These are phyloP conservation scores for Cryptococcus amylolentus DNA, from an alignment of 1,284 basidiomycete genomes.

Conservation along the genomic window DNA sequence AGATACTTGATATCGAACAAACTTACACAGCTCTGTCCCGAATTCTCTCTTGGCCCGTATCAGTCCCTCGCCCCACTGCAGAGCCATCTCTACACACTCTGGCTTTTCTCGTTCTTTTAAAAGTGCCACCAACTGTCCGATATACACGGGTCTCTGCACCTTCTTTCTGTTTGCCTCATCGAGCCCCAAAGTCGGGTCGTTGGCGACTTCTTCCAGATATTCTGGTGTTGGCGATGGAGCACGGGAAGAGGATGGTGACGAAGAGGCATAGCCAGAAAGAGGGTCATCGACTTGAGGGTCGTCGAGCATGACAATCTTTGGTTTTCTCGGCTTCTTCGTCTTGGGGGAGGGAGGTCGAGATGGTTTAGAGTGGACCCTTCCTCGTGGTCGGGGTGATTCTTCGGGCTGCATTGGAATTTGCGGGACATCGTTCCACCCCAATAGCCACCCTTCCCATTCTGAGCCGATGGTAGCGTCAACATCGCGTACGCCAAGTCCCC, in stretches of 20 bases:
- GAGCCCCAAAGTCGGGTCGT: conserved; percentile 66
- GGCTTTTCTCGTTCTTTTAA: conserved; percentile 67
- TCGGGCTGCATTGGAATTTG: not conserved
- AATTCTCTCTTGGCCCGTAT: conserved; percentile 75
- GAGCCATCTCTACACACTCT: conserved; percentile 70
- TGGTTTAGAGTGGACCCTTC: not conserved
- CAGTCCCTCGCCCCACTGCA: conserved; percentile 72
- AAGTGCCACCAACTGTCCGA: conserved; percentile 71
- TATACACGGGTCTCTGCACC: conserved; percentile 71
- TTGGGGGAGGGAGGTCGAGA: not conserved
- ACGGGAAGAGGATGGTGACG: conserved; percentile 64
- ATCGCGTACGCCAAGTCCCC: conserved; percentile 57
- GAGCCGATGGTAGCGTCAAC: conserved; percentile 49
- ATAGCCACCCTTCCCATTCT: conserved; percentile 25
- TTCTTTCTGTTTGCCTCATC: conserved; percentile 56
- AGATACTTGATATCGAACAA: not conserved
- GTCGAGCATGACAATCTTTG: conserved; percentile 37
- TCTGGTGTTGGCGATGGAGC: conserved; percentile 73
- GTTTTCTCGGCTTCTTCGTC: conserved; percentile 12
- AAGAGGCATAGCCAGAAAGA: conserved; percentile 67
- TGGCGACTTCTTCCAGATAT: conserved; percentile 75
- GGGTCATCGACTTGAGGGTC: conserved; percentile 67
- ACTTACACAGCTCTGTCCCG: conserved; percentile 75
- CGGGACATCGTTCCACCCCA: conserved; percentile 32
- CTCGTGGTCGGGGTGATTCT: not conserved